Percentiles rank a stretch among this genome's conserved stretches.
These are phyloP conservation scores for Hippophae gyantsensis DNA, from an alignment of 306 rosid genomes.

Conservation along the genomic window DNA sequence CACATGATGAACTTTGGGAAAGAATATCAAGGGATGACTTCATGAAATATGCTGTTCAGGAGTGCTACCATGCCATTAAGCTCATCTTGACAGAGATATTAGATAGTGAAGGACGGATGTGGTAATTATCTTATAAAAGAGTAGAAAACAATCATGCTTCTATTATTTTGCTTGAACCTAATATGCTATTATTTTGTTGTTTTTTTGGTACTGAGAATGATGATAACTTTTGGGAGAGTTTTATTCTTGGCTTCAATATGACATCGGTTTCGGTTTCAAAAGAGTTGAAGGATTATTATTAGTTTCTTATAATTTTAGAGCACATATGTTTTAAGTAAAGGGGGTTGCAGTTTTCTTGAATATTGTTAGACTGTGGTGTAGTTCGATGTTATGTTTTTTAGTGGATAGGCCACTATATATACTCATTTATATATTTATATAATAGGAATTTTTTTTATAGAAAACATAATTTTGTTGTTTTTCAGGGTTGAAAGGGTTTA, in stretches of 20 bases:
- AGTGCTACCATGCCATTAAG: constrained; percentile 58
- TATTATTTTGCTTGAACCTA: no score
- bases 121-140: constrained; percentile 37
- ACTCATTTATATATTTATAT: neutral
- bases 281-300: no score
- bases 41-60: constrained; percentile 94
- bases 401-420: neutral
- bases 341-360: no score
- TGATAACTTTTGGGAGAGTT: no score
- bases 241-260: no score
- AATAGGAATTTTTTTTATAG: neutral
- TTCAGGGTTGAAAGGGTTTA: constrained; percentile 75
- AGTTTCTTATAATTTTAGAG: no score
- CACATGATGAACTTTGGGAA: constrained; percentile 75
- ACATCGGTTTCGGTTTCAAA: no score
- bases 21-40: constrained; percentile 78
- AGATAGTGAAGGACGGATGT: constrained; percentile 67
- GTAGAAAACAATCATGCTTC: neutral
- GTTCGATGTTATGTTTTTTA: neutral
- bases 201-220: no score
- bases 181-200: no score
- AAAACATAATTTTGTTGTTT: neutral
- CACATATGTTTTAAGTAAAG: no score
- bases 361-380: no score
- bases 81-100: constrained; percentile 61